A percentile compares a stretch with the other conserved stretches of the same genome.
phyloP scores from a whole-genome alignment of 768 basidiomycete species.

The Candolleomyces eurysporus region DNA sequence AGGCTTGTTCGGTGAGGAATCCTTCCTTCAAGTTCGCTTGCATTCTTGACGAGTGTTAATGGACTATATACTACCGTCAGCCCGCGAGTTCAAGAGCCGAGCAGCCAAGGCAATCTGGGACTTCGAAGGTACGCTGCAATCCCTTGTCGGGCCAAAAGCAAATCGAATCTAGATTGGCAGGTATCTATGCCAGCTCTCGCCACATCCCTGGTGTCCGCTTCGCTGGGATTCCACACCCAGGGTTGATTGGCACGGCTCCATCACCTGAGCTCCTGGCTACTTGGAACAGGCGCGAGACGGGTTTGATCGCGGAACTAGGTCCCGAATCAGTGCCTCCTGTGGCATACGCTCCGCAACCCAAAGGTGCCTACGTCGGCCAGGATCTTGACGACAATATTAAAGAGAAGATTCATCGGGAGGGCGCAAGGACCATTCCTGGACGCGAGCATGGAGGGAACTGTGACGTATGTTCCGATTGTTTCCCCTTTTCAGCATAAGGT shows the following conservation, averaged over 20 bases:
- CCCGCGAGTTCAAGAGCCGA: constrained; percentile 64
- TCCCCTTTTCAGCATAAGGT: not conserved
- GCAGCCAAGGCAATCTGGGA: constrained; percentile 85
- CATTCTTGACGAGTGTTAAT: constrained; percentile 16
- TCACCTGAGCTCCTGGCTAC: constrained; percentile 67
- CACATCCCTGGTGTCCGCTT: constrained; percentile 81
- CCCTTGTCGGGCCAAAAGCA: not conserved
- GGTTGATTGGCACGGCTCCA: constrained; percentile 75
- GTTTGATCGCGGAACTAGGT: constrained; percentile 51
- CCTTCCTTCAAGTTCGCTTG: not conserved
- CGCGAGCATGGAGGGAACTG: constrained; percentile 82
- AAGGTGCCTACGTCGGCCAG: constrained; percentile 69
- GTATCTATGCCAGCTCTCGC: constrained; percentile 69
- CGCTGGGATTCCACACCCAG: constrained; percentile 75
- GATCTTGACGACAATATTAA: constrained; percentile 45
- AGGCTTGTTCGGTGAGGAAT: constrained; percentile 45
- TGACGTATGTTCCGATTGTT: constrained; percentile 42
- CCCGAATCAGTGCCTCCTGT: constrained; percentile 56
- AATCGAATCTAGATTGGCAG: constrained; percentile 24
- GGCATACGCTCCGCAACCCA: constrained; percentile 59
- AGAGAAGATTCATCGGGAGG: constrained; percentile 59
- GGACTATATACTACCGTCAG: constrained; percentile 15
- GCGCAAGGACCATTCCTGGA: constrained; percentile 72
- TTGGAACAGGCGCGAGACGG: constrained; percentile 74
- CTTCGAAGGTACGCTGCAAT: constrained; percentile 49